phyloP scores from a whole-genome alignment of 2,329 filamentous ascomycete species.

The Ceratocystis cacaofunesta region DNA sequence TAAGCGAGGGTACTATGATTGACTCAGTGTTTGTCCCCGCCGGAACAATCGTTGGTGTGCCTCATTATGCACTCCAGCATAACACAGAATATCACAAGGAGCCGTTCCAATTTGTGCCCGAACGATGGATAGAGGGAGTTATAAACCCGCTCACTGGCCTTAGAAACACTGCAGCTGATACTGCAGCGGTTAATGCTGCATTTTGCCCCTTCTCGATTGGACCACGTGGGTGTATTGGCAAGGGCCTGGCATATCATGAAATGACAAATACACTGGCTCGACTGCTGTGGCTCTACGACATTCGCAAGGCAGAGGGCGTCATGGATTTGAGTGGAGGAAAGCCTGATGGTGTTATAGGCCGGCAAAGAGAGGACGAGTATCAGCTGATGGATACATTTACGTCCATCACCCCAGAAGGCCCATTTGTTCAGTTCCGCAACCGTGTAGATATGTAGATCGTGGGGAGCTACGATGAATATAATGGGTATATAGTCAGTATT shows the following conservation, averaged over 20 bases:
- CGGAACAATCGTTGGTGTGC: slow-evolving; percentile 48
- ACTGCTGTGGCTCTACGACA: slow-evolving; percentile 45
- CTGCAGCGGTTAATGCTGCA: slow-evolving; percentile 44
- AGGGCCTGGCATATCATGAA: slow-evolving; percentile 53
- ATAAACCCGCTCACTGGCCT: slow-evolving; percentile 26
- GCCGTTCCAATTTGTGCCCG: slow-evolving; percentile 44
- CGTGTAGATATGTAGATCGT: slow-evolving; percentile 17
- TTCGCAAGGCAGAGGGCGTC: slow-evolving; percentile 36
- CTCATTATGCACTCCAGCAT: slow-evolving; percentile 55
- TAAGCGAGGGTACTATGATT: slow-evolving; percentile 38
- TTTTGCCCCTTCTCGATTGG: slow-evolving; percentile 64
- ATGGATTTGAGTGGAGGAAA: slow-evolving; percentile 34
- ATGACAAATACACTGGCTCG: slow-evolving; percentile 48
- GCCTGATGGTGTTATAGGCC: slow-evolving; percentile 34
- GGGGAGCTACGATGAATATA: too few relatives aligned
- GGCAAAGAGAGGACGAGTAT: slow-evolving; percentile 45
- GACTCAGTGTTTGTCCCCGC: slow-evolving; percentile 40
- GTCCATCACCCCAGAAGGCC: slow-evolving; percentile 51
- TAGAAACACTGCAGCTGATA: slow-evolving; percentile 34
- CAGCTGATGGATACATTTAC: slow-evolving; percentile 61
- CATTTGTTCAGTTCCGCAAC: slow-evolving; percentile 47
- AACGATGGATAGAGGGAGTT: slow-evolving; percentile 47
- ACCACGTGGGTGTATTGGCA: slow-evolving; percentile 57
- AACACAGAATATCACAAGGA: slow-evolving; percentile 46
- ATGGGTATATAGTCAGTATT: too few relatives aligned